Percentiles rank a stretch among this genome's conserved stretches.
Conservation (phyloP, 305 asterid species). For the Fraxinus nigra region DNA sequence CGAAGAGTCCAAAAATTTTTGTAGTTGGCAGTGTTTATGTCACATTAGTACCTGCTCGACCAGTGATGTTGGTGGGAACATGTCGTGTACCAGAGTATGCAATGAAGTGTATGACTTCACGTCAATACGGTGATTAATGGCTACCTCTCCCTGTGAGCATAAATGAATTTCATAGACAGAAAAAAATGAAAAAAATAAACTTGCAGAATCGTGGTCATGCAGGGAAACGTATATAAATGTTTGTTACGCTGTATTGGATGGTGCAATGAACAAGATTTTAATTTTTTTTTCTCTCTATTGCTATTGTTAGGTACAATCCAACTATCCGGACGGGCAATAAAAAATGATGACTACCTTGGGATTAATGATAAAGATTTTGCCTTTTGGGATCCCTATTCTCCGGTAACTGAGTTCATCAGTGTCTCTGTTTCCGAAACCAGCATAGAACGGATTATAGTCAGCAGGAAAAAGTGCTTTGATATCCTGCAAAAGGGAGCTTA, state of each 20-base stretch:
- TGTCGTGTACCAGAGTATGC: conserved; percentile 90
- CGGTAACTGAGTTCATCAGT: conserved; percentile 98
- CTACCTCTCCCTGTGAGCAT: conserved; percentile 88
- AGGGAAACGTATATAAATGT: background rate
- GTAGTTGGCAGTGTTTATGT: background rate
- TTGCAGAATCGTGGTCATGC: background rate
- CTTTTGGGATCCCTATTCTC: conserved; percentile 97
- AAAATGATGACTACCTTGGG: conserved; percentile 63
- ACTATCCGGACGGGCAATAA: background rate
- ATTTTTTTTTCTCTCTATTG: background rate
- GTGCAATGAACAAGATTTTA: background rate
- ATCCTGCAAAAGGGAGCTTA: conserved; percentile 55
- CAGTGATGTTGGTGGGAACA: conserved; percentile 95
- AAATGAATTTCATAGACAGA: background rate
- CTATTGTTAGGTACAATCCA: background rate
- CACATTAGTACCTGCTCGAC: conserved; percentile 73
- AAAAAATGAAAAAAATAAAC: background rate
- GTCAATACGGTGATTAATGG: conserved; percentile 80
- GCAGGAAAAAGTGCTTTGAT: conserved; percentile 94
- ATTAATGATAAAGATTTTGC: conserved; percentile 93
- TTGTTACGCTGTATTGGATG: background rate
- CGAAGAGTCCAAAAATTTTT: background rate
- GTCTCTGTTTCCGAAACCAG: conserved; percentile 98
- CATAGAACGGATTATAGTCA: conserved; percentile 92
- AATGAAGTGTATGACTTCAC: conserved; percentile 92